Conservation (phyloP, 768 basidiomycete genomes). For the Phanerodontia chrysosporium region DNA sequence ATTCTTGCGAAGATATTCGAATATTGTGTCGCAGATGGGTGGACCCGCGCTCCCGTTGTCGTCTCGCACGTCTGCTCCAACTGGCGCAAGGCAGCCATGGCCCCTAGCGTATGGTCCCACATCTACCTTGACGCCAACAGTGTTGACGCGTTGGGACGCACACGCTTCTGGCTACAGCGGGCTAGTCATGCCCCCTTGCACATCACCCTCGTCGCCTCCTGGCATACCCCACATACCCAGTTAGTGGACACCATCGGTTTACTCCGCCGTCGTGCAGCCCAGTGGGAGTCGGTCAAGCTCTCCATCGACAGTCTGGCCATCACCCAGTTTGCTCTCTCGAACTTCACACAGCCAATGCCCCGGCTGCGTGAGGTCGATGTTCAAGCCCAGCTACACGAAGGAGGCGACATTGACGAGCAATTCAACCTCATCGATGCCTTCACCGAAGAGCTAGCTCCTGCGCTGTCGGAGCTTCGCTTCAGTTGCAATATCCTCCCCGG, state of each 20-base stretch:
- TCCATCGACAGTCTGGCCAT: conserved; percentile 33
- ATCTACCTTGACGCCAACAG: conserved; percentile 47
- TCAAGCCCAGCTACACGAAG: conserved; percentile 2
- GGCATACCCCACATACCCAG: conserved; percentile 25
- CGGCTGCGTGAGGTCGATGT: conserved; percentile 28
- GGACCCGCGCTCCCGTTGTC: conserved; percentile 50
- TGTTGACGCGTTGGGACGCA: conserved; percentile 37
- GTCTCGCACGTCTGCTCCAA: conserved; percentile 55
- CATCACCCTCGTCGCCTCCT: conserved; percentile 36
- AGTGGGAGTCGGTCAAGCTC: conserved; percentile 44
- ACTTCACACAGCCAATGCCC: conserved; percentile 33
- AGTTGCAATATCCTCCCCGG: conserved; percentile 15
- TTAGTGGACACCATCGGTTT: conserved; percentile 34
- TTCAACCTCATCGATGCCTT: conserved; percentile 12
- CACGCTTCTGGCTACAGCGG: conserved; percentile 47
- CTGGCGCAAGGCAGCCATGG: conserved; percentile 51
- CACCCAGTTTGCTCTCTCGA: conserved; percentile 35
- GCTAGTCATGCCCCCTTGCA: conserved; percentile 40
- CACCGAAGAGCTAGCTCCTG: conserved; percentile 14
- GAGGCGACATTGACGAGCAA: background rate
- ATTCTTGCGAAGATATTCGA: conserved; percentile 53
- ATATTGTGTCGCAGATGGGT: conserved; percentile 43
- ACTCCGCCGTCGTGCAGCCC: conserved; percentile 33
- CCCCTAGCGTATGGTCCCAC: conserved; percentile 55
- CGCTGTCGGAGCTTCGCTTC: conserved; percentile 11